Conservation (phyloP, 176 grass and related monocot species). For the Oryza coarctata region DNA sequence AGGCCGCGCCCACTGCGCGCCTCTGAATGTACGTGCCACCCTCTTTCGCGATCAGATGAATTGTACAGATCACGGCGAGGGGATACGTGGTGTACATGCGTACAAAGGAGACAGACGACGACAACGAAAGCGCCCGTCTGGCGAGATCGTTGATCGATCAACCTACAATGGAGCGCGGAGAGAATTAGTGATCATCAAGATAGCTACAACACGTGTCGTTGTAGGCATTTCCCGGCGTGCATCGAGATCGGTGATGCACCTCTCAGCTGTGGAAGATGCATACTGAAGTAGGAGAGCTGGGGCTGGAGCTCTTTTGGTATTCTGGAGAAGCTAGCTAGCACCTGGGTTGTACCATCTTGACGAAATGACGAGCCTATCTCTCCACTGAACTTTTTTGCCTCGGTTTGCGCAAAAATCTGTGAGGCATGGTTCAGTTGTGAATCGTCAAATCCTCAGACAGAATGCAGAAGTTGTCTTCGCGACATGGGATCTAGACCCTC, state of each 20-base stretch:
- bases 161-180: neutral
- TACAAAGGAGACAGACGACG: slow-evolving; percentile 24
- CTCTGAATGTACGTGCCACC: slow-evolving; percentile 32
- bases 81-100: slow-evolving; percentile 22
- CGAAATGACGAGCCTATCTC: slow-evolving; percentile 8
- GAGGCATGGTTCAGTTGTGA: slow-evolving; percentile 29
- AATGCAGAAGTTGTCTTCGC: slow-evolving; percentile 25
- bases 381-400: slow-evolving; percentile 6
- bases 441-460: slow-evolving; percentile 24
- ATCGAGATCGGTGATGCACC: slow-evolving; percentile 23
- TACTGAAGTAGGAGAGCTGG: neutral
- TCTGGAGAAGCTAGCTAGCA: slow-evolving; percentile 6
- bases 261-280: slow-evolving; percentile 11
- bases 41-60: slow-evolving; percentile 38
- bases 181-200: slow-evolving; percentile 15
- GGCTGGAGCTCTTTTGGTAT: neutral
- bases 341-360: slow-evolving; percentile 16
- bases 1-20: slow-evolving; percentile 39
- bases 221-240: neutral
- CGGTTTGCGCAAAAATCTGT: slow-evolving; percentile 10
- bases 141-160: slow-evolving; percentile 27
- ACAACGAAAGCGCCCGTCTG: neutral
- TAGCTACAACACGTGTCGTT: neutral
- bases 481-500: slow-evolving; percentile 21
- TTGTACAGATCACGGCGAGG: slow-evolving; percentile 33